Conservation (phyloP, 352 stramenopile genomes). For the Phytopythium aichiense region DNA sequence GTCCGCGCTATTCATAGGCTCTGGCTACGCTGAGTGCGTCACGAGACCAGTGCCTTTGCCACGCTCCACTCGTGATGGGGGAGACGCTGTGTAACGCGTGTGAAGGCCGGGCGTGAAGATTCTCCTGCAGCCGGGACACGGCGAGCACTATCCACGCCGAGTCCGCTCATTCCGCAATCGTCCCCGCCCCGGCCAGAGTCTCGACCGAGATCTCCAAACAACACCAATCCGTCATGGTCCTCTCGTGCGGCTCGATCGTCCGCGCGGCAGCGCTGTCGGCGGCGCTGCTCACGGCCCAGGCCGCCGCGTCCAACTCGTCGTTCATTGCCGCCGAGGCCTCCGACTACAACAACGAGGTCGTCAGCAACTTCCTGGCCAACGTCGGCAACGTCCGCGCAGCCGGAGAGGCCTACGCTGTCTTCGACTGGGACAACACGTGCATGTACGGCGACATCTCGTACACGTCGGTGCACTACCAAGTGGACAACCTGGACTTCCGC, state of each 20-base stretch:
- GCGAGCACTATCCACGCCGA: background rate
- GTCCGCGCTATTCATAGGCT: background rate
- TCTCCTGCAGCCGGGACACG: background rate
- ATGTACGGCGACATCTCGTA: constrained; percentile 69
- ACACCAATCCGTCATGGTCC: background rate
- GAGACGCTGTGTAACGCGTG: background rate
- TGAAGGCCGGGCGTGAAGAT: background rate
- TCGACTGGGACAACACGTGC: constrained; percentile 70
- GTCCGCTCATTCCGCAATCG: background rate
- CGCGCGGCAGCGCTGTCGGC: constrained; percentile 14
- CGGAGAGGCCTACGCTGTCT: constrained; percentile 46
- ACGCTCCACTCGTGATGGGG: background rate
- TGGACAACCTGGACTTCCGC: constrained; percentile 53
- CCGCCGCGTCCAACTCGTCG: constrained; percentile 15
- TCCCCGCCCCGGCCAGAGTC: background rate
- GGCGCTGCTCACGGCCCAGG: constrained; percentile 12
- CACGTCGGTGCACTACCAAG: constrained; percentile 54
- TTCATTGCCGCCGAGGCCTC: constrained; percentile 45
- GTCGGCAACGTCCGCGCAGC: constrained; percentile 23
- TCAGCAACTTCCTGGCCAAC: constrained; percentile 33
- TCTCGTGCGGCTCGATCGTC: constrained; percentile 10
- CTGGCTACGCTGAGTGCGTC: background rate
- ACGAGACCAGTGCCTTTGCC: background rate
- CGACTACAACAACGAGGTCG: constrained; percentile 53
- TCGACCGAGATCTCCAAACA: background rate